Evolutionary conservation across 73 alveolate genomes (phyloP).

Genomic region (Effrenium voratum): DNA sequence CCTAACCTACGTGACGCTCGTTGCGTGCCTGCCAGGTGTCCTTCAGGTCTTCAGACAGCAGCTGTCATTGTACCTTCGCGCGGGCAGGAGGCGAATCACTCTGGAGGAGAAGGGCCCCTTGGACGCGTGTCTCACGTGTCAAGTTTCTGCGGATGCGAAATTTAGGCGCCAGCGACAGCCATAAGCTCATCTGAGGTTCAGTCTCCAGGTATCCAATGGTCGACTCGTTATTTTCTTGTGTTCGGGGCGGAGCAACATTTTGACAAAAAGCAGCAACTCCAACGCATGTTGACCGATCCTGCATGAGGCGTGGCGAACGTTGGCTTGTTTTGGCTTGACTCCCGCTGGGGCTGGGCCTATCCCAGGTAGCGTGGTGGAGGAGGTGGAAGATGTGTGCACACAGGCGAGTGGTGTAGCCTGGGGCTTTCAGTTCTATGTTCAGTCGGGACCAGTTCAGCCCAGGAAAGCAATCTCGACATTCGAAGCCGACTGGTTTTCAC

Average conservation of each 20-base stretch:
- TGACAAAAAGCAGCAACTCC: no score
- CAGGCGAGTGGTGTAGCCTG: slow-evolving; percentile 23
- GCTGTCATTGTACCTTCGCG: slow-evolving; percentile 46
- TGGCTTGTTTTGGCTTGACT: no score
- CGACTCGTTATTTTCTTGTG: no score
- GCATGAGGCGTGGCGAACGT: no score
- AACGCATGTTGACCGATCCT: no score
- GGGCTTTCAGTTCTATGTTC: background rate
- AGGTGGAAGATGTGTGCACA: slow-evolving; percentile 33
- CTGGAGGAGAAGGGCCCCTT: background rate
- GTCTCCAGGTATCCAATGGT: no score
- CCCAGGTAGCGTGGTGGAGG: slow-evolving; percentile 29
- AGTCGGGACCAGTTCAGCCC: background rate
- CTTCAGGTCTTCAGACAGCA: slow-evolving; percentile 64
- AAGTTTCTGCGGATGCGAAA: no score
- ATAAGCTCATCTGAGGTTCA: no score
- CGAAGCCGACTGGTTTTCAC: background rate
- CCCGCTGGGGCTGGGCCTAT: no score
- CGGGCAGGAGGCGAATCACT: background rate
- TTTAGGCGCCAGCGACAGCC: no score
- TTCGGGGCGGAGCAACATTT: no score
- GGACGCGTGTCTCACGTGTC: no score
- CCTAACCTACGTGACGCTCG: background rate
- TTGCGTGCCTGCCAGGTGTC: background rate
- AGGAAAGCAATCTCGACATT: background rate